phyloP scores from a whole-genome alignment of 768 basidiomycete species.

The Chalciporus chontae region DNA sequence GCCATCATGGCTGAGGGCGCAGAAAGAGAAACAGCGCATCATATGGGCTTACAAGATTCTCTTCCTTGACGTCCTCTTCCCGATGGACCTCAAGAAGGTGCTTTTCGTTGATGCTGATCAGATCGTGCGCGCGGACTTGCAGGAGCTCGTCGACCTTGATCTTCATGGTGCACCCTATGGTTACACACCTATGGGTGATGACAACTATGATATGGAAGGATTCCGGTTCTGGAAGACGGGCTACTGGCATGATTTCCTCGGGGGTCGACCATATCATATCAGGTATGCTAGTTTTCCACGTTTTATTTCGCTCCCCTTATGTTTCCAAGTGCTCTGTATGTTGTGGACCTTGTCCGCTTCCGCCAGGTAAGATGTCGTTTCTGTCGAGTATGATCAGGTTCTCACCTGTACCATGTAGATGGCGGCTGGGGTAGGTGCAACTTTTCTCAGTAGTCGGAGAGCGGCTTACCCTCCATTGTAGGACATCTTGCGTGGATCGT shows the following conservation, averaged over 20 bases:
- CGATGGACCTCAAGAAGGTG: constrained; percentile 98
- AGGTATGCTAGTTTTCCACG: constrained; percentile 49
- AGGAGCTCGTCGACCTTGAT: constrained; percentile 92
- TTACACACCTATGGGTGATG: constrained; percentile 97
- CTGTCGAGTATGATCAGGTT: background rate
- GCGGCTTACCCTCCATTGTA: constrained; percentile 21
- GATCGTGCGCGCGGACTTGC: constrained; percentile 93
- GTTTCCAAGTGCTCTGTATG: constrained; percentile 78
- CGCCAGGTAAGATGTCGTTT: constrained; percentile 57
- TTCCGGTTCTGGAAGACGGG: constrained; percentile 99
- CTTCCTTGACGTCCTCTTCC: constrained; percentile 98
- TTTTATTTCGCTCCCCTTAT: constrained; percentile 5
- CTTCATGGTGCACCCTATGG: constrained; percentile 92
- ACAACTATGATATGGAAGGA: constrained; percentile 93
- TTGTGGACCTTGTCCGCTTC: constrained; percentile 93
- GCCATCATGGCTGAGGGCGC: constrained; percentile 96
- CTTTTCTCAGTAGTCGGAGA: background rate
- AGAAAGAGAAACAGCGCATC: constrained; percentile 96
- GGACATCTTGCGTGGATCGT: constrained; percentile 89
- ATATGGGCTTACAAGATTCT: constrained; percentile 99
- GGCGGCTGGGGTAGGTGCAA: constrained; percentile 51
- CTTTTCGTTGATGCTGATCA: constrained; percentile 99
- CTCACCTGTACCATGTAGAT: constrained; percentile 31
- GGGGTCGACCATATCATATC: constrained; percentile 89
- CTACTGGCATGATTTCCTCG: constrained; percentile 88